A percentile compares a stretch with the other conserved stretches of the same genome.
phyloP scores from a whole-genome alignment of 2,329 filamentous ascomycete species.

The Pseudogymnoascus sp. region DNA sequence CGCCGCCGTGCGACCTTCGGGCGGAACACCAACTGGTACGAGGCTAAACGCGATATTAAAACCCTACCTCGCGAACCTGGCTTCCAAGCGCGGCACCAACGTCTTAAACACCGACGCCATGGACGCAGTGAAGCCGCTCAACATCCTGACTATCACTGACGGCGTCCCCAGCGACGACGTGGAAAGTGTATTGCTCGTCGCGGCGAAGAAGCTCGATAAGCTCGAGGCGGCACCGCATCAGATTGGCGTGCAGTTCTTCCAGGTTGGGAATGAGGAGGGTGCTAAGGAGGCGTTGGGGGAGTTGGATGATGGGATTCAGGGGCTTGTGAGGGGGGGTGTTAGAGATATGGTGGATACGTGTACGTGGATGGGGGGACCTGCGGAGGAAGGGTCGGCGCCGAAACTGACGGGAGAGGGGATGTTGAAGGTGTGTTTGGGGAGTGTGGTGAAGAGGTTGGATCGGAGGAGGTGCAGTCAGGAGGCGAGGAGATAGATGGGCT shows the following conservation, averaged over 20 bases:
- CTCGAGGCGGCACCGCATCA: conserved; percentile 70
- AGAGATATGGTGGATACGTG: conserved; percentile 92
- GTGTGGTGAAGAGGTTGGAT: conserved; percentile 61
- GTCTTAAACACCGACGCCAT: conserved; percentile 22
- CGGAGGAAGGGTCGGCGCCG: conserved; percentile 30
- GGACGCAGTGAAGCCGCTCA: conserved; percentile 64
- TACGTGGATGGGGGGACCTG: conserved; percentile 51
- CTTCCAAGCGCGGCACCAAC: conserved; percentile 26
- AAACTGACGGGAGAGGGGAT: conserved; percentile 62
- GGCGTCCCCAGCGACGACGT: conserved; percentile 75
- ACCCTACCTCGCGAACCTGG: conserved; percentile 59
- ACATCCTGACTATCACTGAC: conserved; percentile 90
- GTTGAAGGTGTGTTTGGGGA: conserved; percentile 74
- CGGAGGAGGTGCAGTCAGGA: conserved; percentile 31
- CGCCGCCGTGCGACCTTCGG: conserved; percentile 52
- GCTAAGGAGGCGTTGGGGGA: conserved; percentile 60
- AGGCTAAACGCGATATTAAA: conserved; percentile 65
- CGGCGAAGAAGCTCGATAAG: conserved; percentile 63
- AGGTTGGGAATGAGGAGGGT: conserved; percentile 67
- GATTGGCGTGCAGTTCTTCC: conserved; percentile 92
- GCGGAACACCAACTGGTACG: conserved; percentile 67
- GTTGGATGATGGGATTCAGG: conserved; percentile 66
- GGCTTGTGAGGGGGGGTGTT: conserved; percentile 47
- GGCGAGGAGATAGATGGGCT: conserved; percentile 13
- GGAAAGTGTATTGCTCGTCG: conserved; percentile 58